Evolutionary conservation across 768 basidiomycete genomes (phyloP), one percentile per base, ranked within the genome.

Genomic region (Xanthoconium stramineum): DNA sequence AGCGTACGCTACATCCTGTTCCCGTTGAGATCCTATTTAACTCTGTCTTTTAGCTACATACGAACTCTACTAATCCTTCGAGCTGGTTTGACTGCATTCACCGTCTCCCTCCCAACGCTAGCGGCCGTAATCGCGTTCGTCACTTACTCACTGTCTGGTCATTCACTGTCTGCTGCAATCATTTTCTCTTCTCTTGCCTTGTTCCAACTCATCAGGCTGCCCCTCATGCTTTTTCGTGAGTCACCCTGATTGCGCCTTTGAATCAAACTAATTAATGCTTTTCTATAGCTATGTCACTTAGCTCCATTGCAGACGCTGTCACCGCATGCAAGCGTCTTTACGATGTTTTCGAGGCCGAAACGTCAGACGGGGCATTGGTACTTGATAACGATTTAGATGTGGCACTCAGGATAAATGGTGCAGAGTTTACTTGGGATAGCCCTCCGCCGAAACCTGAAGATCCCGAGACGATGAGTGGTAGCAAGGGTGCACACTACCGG

Each of bases 381-480:
- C 72, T 84, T 15, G 84, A 94, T 62, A 69, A 70, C 1, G 65
- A 75, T 14, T 68, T 89, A 30, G 75, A 83, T n/a, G 70, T 75
- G 33, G 95, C 92, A 2, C 64, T 97, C 51, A 78, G 80, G 53
- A 80, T 91, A 44, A 75, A 81, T 47, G 77, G 80, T 52, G 93
- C 84, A 6, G 80, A 84, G 12, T 96, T 96, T 73, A 84, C 84
- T 1, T 98, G 95, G 95, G 94, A 97, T 63, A 80, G 84, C 5
- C 82, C 88, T 1, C 84, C 86, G 0, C 80, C 81, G 2, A 80
- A 83, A 40, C 63, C 64, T 0, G 78, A 73, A 30, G 74, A 63
- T 37, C 57, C 52, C 2, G 65, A 72, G 55, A 57, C 9, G 49
- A 52, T 48, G 14, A 38, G 19, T 13, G 50, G 52, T 24, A 50